Evolutionary conservation across 495 filamentous ascomycete genomes (phyloP).

Genomic region (Aspergillus olivimuriae): DNA sequence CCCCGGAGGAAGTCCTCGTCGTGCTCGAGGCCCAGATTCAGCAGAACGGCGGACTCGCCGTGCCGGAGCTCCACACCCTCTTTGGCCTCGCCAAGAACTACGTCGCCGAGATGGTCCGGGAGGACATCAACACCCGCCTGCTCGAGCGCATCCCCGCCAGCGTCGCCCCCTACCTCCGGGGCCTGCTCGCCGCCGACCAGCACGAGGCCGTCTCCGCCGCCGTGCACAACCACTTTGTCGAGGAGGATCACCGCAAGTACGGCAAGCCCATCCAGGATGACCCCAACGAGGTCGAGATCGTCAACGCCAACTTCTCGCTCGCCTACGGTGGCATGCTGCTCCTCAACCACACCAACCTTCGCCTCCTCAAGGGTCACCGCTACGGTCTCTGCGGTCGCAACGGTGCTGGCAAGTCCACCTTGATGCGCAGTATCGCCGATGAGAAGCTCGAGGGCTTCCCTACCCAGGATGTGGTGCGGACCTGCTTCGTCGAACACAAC

Average conservation of each 20-base stretch:
- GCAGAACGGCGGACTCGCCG: constrained; percentile 54
- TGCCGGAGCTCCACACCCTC: constrained; percentile 53
- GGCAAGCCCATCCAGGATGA: constrained; percentile 80
- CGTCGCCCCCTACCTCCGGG: constrained; percentile 67
- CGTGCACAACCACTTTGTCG: constrained; percentile 64
- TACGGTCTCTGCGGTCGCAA: constrained; percentile 97
- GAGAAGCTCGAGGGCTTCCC: constrained; percentile 98
- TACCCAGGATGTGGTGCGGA: constrained; percentile 78
- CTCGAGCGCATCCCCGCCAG: constrained; percentile 60
- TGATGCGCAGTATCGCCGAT: constrained; percentile 93
- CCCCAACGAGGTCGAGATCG: constrained; percentile 85
- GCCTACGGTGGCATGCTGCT: constrained; percentile 98
- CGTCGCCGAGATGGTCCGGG: constrained; percentile 78
- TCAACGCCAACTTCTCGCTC: constrained; percentile 96
- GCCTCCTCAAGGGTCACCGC: constrained; percentile 88
- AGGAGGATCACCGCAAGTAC: constrained; percentile 80
- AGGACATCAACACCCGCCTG: constrained; percentile 81
- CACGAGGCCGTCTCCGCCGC: constrained; percentile 55
- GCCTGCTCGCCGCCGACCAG: constrained; percentile 54
- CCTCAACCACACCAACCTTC: constrained; percentile 91
- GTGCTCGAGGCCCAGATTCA: constrained; percentile 70
- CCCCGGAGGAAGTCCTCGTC: constrained; percentile 66
- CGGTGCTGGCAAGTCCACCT: constrained; percentile 94
- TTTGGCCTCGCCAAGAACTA: constrained; percentile 66
- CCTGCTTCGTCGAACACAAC: constrained; percentile 98